Base-by-base conservation (phyloP, 495 filamentous ascomycete species). In the Hyaloscypha hepaticicola region DNA sequence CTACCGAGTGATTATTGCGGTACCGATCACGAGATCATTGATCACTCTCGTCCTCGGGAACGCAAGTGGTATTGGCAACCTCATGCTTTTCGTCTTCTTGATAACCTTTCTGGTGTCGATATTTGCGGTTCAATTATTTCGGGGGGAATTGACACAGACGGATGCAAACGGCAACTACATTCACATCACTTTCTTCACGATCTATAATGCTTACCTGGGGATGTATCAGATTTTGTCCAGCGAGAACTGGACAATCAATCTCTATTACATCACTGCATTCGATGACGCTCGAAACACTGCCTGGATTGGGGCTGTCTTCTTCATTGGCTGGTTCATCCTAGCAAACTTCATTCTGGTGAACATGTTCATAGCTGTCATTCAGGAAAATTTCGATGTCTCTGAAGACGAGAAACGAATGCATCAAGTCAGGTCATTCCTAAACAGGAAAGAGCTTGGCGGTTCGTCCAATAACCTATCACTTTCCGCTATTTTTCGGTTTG, bases 291-390 rank as follows among this genome's bases (percentile, higher is more conserved):
- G 79, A 63, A 80, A 83, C 49, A 93, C 91, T 8, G 83, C 89
- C n/a, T 99, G 96, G 96, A 92, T 97, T 53, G 92, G 91, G 14
- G 94, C 96, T 41, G 83, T 90, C 3, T 99, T 99, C 72, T 82
- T 98, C 70, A 89, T 96, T 58, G 78, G 92, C 64, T 99, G 95
- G 95, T 97, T 96, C 73, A 93, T 97, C 66, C 83, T 99, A 22
- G 84, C 91, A 27, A 96, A 92, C 71, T 97, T 98, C 73, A 97
- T 99, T 78, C 84, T 98, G 52, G 79, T 99, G 80, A 99, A 97
- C 73, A 99, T 99, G 95, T 99, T 99, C 78, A 99, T 99, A 90
- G 95, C 95, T 78, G 95, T 99, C 77, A 97, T 99, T 64, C 95
- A 99, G 75, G 95, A 99, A 74, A 99, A 96, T 73, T 99, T 99